These are phyloP conservation scores for Phellopilus nigrolimitatus DNA, from an alignment of 1,284 basidiomycete species.

Conservation along the genomic window DNA sequence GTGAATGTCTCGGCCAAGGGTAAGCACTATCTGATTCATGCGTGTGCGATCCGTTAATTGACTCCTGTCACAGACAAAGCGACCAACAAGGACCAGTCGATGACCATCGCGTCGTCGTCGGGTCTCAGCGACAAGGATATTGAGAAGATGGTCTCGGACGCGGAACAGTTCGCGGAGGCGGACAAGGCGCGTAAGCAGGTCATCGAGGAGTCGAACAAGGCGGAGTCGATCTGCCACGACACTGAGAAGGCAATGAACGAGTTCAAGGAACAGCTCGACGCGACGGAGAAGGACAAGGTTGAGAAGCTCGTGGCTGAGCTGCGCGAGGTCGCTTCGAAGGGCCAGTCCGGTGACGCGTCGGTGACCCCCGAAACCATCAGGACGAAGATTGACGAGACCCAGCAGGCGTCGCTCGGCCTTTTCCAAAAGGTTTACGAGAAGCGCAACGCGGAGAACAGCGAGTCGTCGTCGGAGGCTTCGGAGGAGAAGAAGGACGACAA, in stretches of 20 bases:
- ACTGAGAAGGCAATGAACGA: slow-evolving; percentile 98
- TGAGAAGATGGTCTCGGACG: slow-evolving; percentile 93
- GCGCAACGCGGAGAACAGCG: slow-evolving; percentile 64
- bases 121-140: slow-evolving; percentile 97
- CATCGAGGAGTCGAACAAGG: slow-evolving; percentile 97
- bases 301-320: slow-evolving; percentile 83
- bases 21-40: slow-evolving; percentile 15
- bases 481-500: slow-evolving; percentile 46
- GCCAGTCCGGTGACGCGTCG: slow-evolving; percentile 79
- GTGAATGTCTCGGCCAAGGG: slow-evolving; percentile 93
- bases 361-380: slow-evolving; percentile 86
- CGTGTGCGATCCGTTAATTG: neutral
- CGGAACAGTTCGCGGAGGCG: slow-evolving; percentile 88
- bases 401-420: slow-evolving; percentile 92
- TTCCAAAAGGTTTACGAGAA: slow-evolving; percentile 99
- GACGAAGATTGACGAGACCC: slow-evolving; percentile 93
- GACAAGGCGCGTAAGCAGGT: slow-evolving; percentile 86
- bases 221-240: slow-evolving; percentile 90
- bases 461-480: slow-evolving; percentile 34
- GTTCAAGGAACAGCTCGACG: slow-evolving; percentile 96
- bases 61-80: slow-evolving; percentile 69
- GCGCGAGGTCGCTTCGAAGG: slow-evolving; percentile 87
- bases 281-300: slow-evolving; percentile 91
- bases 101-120: slow-evolving; percentile 96
- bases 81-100: slow-evolving; percentile 94